Percentiles rank a stretch among this genome's conserved stretches.
Evolutionary conservation across 163 green algal species (phyloP).

Genomic region (Coccomyxa subellipsoidea): DNA sequence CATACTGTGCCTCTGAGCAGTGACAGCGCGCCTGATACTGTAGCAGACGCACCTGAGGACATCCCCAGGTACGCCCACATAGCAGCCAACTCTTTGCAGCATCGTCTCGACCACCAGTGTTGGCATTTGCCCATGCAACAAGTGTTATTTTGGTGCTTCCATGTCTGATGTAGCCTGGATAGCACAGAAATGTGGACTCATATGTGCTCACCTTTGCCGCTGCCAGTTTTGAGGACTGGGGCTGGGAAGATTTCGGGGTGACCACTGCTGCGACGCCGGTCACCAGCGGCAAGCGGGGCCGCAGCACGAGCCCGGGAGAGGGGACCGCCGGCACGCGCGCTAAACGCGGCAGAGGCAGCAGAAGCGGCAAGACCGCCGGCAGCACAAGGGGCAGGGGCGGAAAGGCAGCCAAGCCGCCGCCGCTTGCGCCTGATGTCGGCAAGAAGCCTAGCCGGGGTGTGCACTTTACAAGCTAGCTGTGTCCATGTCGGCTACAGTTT

Average conservation of each 20-base stretch:
- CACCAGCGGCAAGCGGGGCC: background rate
- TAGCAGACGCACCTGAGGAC: background rate
- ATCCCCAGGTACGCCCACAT: background rate
- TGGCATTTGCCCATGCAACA: background rate
- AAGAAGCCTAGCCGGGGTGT: background rate
- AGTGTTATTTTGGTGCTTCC: background rate
- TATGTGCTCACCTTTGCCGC: too few relatives aligned
- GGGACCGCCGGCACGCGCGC: too few relatives aligned
- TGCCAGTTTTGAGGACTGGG: background rate
- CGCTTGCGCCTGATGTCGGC: background rate
- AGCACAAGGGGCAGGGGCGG: background rate
- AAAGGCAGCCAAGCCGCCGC: background rate
- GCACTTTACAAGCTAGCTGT: too few relatives aligned
- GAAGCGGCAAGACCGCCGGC: background rate
- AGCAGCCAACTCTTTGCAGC: background rate
- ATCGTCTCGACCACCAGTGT: background rate
- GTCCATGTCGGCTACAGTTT: background rate
- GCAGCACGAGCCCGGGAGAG: background rate
- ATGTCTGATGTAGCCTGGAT: background rate
- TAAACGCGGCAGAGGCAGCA: background rate
- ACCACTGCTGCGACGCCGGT: background rate
- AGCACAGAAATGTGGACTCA: too few relatives aligned
- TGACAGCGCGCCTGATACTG: background rate
- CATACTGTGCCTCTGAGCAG: background rate
- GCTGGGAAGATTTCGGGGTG: background rate